These are phyloP conservation scores for Croton laevigatus DNA, from an alignment of 441 rosid genomes.

Conservation along the genomic window DNA sequence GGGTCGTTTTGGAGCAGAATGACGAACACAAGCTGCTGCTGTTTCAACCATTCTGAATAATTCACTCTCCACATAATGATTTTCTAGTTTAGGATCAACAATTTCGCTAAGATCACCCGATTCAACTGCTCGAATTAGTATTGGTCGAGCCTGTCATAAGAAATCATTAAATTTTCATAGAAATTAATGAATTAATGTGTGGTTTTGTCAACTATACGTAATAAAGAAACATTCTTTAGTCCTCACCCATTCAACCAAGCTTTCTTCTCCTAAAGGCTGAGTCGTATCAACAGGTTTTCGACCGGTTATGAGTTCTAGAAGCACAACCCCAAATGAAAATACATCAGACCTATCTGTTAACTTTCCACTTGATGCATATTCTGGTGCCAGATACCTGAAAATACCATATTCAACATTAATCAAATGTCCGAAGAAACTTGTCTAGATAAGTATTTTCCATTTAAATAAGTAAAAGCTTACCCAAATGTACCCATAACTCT, in stretches of 20 bases:
- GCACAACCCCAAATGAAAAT: slow-evolving; percentile 84
- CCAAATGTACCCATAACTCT: slow-evolving; percentile 96
- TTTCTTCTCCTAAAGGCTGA: slow-evolving; percentile 80
- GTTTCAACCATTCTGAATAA: slow-evolving; percentile 78
- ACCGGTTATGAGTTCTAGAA: slow-evolving; percentile 79
- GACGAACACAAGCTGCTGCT: slow-evolving; percentile 91
- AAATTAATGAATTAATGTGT: neutral
- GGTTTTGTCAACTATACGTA: neutral
- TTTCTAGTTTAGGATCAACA: slow-evolving; percentile 65
- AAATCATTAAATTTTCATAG: neutral
- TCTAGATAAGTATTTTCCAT: too few relatives aligned
- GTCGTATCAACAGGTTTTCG: slow-evolving; percentile 72
- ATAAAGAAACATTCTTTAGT: neutral
- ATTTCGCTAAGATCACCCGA: slow-evolving; percentile 53
- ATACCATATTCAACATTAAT: slow-evolving; percentile 10
- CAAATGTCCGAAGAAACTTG: neutral
- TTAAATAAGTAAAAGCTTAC: slow-evolving; percentile 37
- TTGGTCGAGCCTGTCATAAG: slow-evolving; percentile 82
- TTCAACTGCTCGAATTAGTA: slow-evolving; percentile 58
- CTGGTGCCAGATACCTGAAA: slow-evolving; percentile 85
- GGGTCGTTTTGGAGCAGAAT: slow-evolving; percentile 79
- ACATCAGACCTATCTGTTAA: slow-evolving; percentile 88
- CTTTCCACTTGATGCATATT: slow-evolving; percentile 87
- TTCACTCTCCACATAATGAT: slow-evolving; percentile 63
- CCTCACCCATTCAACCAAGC: slow-evolving; percentile 89